phyloP scores from a whole-genome alignment of 2,329 filamentous ascomycete species.

The Rutstroemia sp. region DNA sequence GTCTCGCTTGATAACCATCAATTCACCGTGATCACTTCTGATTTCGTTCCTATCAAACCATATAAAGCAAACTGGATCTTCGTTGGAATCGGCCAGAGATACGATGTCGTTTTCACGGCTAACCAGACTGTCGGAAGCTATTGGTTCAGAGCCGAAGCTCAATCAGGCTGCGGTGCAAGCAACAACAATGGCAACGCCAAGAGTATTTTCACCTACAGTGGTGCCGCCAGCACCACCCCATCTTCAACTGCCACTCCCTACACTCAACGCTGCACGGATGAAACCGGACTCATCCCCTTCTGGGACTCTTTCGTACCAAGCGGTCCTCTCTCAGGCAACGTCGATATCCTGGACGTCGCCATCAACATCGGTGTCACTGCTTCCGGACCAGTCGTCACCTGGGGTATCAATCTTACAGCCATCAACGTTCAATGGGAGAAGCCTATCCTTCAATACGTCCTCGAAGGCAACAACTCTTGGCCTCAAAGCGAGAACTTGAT shows the following conservation, averaged over 20 bases:
- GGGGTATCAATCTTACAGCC: conserved; percentile 6
- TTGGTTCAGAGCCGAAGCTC: conserved; percentile 39
- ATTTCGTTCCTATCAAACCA: conserved; percentile 49
- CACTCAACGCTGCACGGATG: conserved; percentile 5
- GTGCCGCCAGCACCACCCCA: conserved; percentile 6
- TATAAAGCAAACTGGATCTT: conserved; percentile 39
- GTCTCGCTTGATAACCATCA: conserved; percentile 47
- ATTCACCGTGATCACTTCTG: conserved; percentile 48
- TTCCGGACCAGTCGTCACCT: conserved; percentile 11
- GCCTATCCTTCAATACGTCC: conserved; percentile 33
- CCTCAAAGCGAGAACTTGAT: conserved; percentile 11
- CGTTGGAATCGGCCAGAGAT: conserved; percentile 38
- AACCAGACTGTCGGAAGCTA: conserved; percentile 36
- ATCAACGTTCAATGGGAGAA: conserved; percentile 36
- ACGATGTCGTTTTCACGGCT: conserved; percentile 37
- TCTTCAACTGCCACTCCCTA: conserved; percentile 7
- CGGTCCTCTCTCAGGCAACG: neutral
- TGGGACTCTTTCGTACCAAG: conserved; percentile 9
- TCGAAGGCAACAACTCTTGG: conserved; percentile 18
- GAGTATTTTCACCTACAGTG: conserved; percentile 11
- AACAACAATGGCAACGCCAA: conserved; percentile 6
- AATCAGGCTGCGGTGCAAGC: conserved; percentile 5
- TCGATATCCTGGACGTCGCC: conserved; percentile 3
- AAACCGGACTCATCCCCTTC: conserved; percentile 7
- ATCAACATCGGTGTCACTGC: conserved; percentile 5